Evolutionary conservation across 495 filamentous ascomycete species (phyloP), one percentile per base, ranked within the genome.

Genomic region (Barbatosphaeria neglecta): DNA sequence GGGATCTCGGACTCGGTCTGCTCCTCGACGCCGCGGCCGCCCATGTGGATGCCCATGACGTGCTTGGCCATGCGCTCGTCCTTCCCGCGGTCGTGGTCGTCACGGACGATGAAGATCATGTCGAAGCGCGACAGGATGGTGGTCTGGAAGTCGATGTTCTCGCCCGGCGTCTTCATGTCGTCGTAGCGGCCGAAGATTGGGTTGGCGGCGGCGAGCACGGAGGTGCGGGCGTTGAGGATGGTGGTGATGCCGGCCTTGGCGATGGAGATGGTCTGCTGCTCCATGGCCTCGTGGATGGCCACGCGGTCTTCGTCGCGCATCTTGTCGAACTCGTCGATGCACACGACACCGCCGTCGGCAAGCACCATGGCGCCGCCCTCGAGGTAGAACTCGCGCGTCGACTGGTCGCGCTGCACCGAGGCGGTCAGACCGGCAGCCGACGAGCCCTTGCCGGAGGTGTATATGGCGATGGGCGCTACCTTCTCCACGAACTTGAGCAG

Each of bases 301-400:
- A 99, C 93, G 52, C 93, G 80, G 53, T 99, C 93, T 64, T 99
- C 93, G 63, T 99, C 93, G 48, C 93, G 78, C 93, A 99, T 99
- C 72, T 99, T 99, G 69, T 99, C 93, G 62, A 99, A 99, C 65
- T 99, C 93, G 61, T 99, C 93, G 64, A 99, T 99, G 68, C 93
- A 99, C 18, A 97, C 93, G 7, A 97, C 93, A 57, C 93, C 93
- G 11, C 90, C 90, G 55, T 99, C 93, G 2, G 93, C 93, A 22
- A 99, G 78, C 27, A 99, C 93, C 93, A 99, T 97, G 25, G 93
- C 93, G 62, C 93, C 93, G 45, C 93, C 93, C 72, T 99, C 93
- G 4, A 99, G 78, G 59, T 97, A 97, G 64, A 99, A 97, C 63
- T 99, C 92, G 40, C 93, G 82, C 0, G 93, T 95, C 16, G 80